Percentiles rank a stretch among this genome's conserved stretches.
phyloP scores from a whole-genome alignment of 2,329 filamentous ascomycete genomes.

The Didymella glomerata region DNA sequence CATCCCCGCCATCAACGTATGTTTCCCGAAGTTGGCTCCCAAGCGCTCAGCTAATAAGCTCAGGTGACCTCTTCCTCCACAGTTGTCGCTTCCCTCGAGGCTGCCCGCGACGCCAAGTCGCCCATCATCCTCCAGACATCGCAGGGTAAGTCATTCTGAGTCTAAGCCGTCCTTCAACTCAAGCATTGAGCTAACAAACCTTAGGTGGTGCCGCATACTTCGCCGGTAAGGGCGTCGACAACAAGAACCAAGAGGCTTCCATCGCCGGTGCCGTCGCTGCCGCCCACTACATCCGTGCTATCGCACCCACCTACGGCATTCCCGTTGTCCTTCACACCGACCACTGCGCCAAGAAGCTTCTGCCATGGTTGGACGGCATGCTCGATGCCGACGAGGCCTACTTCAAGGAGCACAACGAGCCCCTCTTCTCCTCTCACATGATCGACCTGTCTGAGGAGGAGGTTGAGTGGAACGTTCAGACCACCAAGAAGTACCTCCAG shows the following conservation, averaged over 20 bases:
- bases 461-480: slow-evolving; percentile 83
- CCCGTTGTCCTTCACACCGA: slow-evolving; percentile 75
- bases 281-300: slow-evolving; percentile 89
- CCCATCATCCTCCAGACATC: slow-evolving; percentile 64
- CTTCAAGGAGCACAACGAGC: slow-evolving; percentile 81
- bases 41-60: slow-evolving; percentile 14
- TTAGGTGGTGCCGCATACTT: slow-evolving; percentile 67
- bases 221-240: slow-evolving; percentile 64
- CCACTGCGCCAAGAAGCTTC: slow-evolving; percentile 99
- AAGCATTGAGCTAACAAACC: slow-evolving; percentile 1
- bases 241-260: slow-evolving; percentile 78
- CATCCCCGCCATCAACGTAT: slow-evolving; percentile 50
- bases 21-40: not conserved
- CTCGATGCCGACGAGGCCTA: slow-evolving; percentile 91
- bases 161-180: too few species aligned
- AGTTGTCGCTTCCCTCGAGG: slow-evolving; percentile 79
- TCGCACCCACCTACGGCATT: slow-evolving; percentile 81
- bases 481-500: slow-evolving; percentile 79
- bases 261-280: slow-evolving; percentile 83
- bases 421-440: slow-evolving; percentile 97
- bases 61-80: slow-evolving; percentile 92
- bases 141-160: slow-evolving; percentile 9
- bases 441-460: slow-evolving; percentile 90
- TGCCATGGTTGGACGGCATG: slow-evolving; percentile 84
- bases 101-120: slow-evolving; percentile 88